Evolutionary conservation across 495 filamentous ascomycete genomes (phyloP).

Genomic region (Extremus antarcticus): DNA sequence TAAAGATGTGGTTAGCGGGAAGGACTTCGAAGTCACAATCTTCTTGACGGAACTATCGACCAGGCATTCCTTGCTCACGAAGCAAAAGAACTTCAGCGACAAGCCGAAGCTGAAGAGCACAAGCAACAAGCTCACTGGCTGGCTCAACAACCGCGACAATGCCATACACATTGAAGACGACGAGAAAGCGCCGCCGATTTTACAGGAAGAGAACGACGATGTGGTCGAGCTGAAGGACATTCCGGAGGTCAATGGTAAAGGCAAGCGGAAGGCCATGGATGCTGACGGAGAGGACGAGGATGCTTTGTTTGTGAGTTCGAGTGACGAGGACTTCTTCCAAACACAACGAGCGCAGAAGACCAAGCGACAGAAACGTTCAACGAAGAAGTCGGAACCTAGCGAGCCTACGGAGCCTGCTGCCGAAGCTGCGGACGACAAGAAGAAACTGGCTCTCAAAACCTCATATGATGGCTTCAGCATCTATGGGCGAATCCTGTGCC

Average conservation of each 20-base stretch:
- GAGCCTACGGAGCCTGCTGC: conserved; percentile 9
- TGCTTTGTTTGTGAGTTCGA: conserved; percentile 20
- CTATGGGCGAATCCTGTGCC: conserved; percentile 79
- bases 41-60: conserved; percentile 82
- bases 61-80: conserved; percentile 79
- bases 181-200: conserved; percentile 34
- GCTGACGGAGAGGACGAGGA: conserved; percentile 13
- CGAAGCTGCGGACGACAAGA: conserved; percentile 61
- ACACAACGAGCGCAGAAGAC: conserved; percentile 7
- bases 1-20: conserved; percentile 58
- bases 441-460: conserved; percentile 74
- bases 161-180: conserved; percentile 29
- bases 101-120: conserved; percentile 46
- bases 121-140: conserved; percentile 46
- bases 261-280: conserved; percentile 4
- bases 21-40: conserved; percentile 89
- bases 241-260: conserved; percentile 17
- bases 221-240: conserved; percentile 21
- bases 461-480: conserved; percentile 93
- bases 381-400: neutral
- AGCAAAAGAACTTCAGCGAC: conserved; percentile 60
- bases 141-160: conserved; percentile 35
- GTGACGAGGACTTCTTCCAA: conserved; percentile 17
- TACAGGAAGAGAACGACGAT: conserved; percentile 31
- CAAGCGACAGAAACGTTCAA: conserved; percentile 11